Base-by-base conservation (phyloP, 176 grass and related monocot species). In the Musa troglodytarum region DNA sequence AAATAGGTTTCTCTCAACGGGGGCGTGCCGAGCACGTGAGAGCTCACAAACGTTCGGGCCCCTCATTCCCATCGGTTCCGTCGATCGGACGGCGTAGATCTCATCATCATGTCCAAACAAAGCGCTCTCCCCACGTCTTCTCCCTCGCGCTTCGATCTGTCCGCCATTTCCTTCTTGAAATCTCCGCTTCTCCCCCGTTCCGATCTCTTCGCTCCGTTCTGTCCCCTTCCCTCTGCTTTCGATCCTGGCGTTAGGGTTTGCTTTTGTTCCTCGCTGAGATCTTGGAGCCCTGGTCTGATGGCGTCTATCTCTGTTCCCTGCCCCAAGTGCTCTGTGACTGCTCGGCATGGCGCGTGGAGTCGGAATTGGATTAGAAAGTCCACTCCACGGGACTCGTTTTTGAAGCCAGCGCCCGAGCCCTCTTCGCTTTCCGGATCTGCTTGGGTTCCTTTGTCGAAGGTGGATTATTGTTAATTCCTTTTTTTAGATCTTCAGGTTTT, bases 261-360 rank as follows among this genome's bases (percentile, higher is more conserved):
- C 49, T 50, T 54, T 73, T 10, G 50, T 8, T 25, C n/a, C 53
- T 57, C 65, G 23, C 72, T 56, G 24, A 14, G 72, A 17, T 20
- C 0, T 52, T 52, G 68, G 43, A 71, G 68, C 20, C 26, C 24
- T 57, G 11, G 52, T 28, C 19, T 5, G 43, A 87, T 87, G 85
- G 81, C 81, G 72, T 72, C 85, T 11, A 83, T 83, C 25, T 87
- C 85, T 22, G 54, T 87, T 21, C 85, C 85, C 50, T 83, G 85
- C 76, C 76, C 76, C 54, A 83, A 87, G 72, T 83, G 85, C 49
- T 77, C 72, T 17, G 65, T 76, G 50, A 55, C 51, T 17, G 25
- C 80, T 53, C 2, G 19, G 0, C 53, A 28, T 26, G 78, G 52
- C 10, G 12, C 68, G 49, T 49, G 14, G 25, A 23, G 34, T 13